Evolutionary conservation across 2,329 filamentous ascomycete genomes (phyloP), one percentile per base, ranked within the genome.

Genomic region (Neonectria faginata): DNA sequence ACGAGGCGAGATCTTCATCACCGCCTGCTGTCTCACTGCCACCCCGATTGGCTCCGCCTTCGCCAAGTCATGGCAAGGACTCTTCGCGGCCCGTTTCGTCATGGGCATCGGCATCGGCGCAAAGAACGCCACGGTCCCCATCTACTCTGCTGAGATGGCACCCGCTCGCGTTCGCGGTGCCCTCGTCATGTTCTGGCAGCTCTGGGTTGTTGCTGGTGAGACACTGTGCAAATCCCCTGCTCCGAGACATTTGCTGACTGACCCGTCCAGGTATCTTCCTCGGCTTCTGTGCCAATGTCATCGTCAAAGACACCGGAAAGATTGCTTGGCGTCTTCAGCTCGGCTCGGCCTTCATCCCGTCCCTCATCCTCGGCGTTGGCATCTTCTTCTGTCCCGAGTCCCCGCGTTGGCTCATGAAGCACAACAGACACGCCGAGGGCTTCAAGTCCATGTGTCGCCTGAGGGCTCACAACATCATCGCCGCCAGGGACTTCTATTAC

Each of bases 131-230:
- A 87, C 83, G 0, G 87, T 90, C 0, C 91, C 92, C 0, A 88
- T 94, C 44, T 94, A 92, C 72, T 89, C 90, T 0, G 91, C 91
- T 1, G 91, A 93, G 74, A 91, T 87, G 64, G 85, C 88, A 0
- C 91, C 91, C 0, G 87, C 90, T 1, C 74, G 82, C 1, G 88
- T 92, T 55, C 86, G 91, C 68, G 90, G 91, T 67, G 91, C 89
- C 11, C 82, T 95, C 3, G 91, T 94, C 69, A 94, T 95, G 91
- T 90, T 89, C 68, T 95, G 92, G 91, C 84, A 79, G 65, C 71
- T 79, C 9, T 79, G 77, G 74, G 75, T 78, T 51, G 74, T 70
- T 8, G 57, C 54, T 12, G 65, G 65, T 66, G 31, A 20, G 65
- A 22, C 5, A 18, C 5, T 14, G n/a, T 22, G 16, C 6, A 48